Percentiles rank a stretch among this genome's conserved stretches.
phyloP scores from a whole-genome alignment of 2,329 filamentous ascomycete species.

The Microdochium nivale region DNA sequence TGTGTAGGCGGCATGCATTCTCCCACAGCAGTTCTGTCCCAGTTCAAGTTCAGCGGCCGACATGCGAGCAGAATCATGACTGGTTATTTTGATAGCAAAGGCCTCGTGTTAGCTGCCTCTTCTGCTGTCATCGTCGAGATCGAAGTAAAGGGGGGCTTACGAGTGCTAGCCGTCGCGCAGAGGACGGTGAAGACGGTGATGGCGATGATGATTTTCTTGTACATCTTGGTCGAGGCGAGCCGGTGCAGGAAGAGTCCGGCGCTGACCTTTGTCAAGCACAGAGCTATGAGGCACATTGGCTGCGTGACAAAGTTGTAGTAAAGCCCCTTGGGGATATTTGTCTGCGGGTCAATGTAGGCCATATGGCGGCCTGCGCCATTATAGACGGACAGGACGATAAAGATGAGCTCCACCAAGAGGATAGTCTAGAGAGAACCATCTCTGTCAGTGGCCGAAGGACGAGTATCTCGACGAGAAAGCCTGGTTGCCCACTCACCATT shows the following conservation, averaged over 20 bases:
- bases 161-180: slow-evolving; percentile 11
- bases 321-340: slow-evolving; percentile 12
- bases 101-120: no score
- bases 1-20: slow-evolving; percentile 9
- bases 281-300: slow-evolving; percentile 16
- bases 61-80: slow-evolving; percentile 18
- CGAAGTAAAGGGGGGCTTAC: background rate
- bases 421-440: slow-evolving; percentile 3
- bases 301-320: slow-evolving; percentile 22
- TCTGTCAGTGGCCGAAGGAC: background rate
- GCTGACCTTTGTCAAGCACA: slow-evolving; percentile 18
- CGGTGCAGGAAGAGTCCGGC: slow-evolving; percentile 20
- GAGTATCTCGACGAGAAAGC: background rate
- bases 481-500: slow-evolving; percentile 11
- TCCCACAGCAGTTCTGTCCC: slow-evolving; percentile 13
- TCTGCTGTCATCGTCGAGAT: no score
- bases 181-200: slow-evolving; percentile 16
- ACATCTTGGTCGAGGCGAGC: slow-evolving; percentile 10
- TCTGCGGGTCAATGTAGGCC: slow-evolving; percentile 14
- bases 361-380: slow-evolving; percentile 16
- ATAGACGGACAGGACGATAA: slow-evolving; percentile 17
- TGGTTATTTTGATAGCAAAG: no score
- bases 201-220: slow-evolving; percentile 11
- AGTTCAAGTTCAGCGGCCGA: slow-evolving; percentile 11
- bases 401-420: slow-evolving; percentile 16